Conservation (phyloP, 495 filamentous ascomycete genomes). For the Thermothielavioides terrestris region DNA sequence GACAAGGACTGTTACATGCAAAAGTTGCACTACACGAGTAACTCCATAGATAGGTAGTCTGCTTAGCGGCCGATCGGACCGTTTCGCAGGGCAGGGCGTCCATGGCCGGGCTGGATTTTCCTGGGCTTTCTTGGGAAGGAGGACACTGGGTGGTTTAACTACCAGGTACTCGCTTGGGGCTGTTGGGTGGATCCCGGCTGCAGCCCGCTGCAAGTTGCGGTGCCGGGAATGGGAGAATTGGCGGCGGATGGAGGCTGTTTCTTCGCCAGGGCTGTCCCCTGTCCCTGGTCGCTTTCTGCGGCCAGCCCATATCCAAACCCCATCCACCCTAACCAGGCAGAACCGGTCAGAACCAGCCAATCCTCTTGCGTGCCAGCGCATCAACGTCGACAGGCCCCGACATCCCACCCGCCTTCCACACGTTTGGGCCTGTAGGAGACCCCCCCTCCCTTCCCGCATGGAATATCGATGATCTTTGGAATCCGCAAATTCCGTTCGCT, state of each 20-base stretch:
- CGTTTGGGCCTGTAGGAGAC: not conserved
- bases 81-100: not conserved
- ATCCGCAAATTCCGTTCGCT: constrained; percentile 18
- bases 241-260: not conserved
- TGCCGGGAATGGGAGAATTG: not conserved
- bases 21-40: not conserved
- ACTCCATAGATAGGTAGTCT: not conserved
- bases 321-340: not conserved
- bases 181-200: not conserved
- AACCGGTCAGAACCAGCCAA: constrained; percentile 19
- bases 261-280: constrained; percentile 5
- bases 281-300: constrained; percentile 1
- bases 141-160: too few species aligned
- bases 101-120: not conserved
- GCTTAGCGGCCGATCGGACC: not conserved
- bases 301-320: not conserved
- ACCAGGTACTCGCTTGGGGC: too few species aligned
- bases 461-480: constrained; percentile 21
- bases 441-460: constrained; percentile 19
- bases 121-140: not conserved
- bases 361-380: constrained; percentile 29
- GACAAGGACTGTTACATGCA: not conserved
- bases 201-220: not conserved
- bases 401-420: constrained; percentile 5
- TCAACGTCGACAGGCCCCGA: constrained; percentile 28